Conservation (phyloP, 2,329 filamentous ascomycete genomes). For the Phialophora macrospora region DNA sequence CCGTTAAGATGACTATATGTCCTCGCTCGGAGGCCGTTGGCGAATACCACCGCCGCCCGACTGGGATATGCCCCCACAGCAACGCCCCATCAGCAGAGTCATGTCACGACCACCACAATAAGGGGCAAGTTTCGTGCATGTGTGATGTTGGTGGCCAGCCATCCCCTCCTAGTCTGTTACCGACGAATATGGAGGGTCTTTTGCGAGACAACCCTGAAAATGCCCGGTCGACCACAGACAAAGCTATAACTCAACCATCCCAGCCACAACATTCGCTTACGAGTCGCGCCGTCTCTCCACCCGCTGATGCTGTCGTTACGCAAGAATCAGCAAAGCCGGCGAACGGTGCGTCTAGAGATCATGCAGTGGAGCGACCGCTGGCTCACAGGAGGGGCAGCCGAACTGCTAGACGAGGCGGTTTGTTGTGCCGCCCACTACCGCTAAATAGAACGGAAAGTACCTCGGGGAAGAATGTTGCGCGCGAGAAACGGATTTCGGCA, state of each 20-base stretch:
- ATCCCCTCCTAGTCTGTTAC: not conserved
- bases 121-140: not conserved
- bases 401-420: slow-evolving; percentile 1
- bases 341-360: not conserved
- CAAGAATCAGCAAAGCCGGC: not conserved
- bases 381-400: not conserved
- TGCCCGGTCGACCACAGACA: not conserved
- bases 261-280: not conserved
- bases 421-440: not conserved
- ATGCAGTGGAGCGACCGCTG: not conserved
- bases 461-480: not conserved
- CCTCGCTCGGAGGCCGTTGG: slow-evolving; percentile 19
- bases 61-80: slow-evolving; percentile 18
- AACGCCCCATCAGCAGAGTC: slow-evolving; percentile 11
- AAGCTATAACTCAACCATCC: not conserved
- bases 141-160: not conserved
- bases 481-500: not conserved
- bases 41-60: slow-evolving; percentile 8
- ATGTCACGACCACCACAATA: slow-evolving; percentile 1
- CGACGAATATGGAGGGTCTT: not conserved
- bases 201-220: not conserved
- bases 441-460: not conserved
- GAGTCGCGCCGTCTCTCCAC: not conserved
- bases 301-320: not conserved
- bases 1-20: slow-evolving; percentile 23